Conservation (phyloP, 2,329 filamentous ascomycete genomes). For the Penicillium decumbens region DNA sequence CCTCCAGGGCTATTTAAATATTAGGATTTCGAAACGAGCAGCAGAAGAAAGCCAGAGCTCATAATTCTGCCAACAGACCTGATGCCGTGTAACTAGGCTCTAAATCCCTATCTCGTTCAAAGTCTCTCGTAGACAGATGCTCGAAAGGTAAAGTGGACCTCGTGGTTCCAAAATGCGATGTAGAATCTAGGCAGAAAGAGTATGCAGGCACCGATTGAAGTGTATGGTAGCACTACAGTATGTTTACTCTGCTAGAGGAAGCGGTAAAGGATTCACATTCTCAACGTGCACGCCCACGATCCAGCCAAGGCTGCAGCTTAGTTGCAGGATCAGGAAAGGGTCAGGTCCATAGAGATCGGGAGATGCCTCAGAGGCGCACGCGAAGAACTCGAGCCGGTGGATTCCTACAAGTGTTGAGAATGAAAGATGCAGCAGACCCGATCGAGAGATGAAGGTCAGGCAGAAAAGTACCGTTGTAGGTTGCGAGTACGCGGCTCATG, state of each 20-base stretch:
- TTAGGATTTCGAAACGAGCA: background rate
- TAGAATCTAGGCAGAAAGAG: background rate
- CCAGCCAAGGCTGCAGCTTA: background rate
- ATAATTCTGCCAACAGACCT: background rate
- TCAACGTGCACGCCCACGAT: background rate
- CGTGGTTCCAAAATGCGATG: background rate
- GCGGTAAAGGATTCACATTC: background rate
- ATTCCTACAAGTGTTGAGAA: conserved; percentile 2
- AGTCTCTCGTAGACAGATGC: too few relatives aligned
- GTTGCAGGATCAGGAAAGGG: background rate
- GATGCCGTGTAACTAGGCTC: background rate
- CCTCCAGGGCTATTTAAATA: background rate
- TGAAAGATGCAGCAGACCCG: conserved; percentile 7
- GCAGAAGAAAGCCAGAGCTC: background rate
- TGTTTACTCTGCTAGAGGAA: background rate
- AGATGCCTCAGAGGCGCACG: background rate
- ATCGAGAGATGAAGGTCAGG: background rate
- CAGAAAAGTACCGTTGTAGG: background rate
- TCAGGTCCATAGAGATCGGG: background rate
- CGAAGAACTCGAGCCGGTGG: background rate
- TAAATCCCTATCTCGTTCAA: background rate
- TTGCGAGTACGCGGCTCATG: conserved; percentile 6
- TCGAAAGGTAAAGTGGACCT: background rate
- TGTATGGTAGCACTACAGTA: background rate
- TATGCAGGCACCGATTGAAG: background rate